Percentiles rank a stretch among this genome's conserved stretches.
These are phyloP conservation scores for Coniochaeta sp. DNA, from an alignment of 2,329 filamentous ascomycete genomes.

Conservation along the genomic window DNA sequence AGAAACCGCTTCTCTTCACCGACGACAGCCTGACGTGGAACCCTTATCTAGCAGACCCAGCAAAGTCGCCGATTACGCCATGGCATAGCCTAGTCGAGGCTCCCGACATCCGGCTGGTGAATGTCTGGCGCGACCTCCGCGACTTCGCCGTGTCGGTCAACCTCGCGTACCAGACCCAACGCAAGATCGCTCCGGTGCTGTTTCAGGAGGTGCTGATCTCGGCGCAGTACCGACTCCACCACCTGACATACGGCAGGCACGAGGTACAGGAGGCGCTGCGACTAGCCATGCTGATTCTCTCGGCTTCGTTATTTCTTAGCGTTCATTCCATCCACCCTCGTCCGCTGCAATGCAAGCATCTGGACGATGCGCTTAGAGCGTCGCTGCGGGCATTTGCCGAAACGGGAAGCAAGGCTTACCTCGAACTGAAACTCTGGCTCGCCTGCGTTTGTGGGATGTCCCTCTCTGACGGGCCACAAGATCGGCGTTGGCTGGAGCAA, in stretches of 20 bases:
- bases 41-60: neutral
- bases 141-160: neutral
- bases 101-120: conserved; percentile 1
- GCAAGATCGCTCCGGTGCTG: neutral
- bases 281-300: neutral
- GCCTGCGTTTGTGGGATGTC: neutral
- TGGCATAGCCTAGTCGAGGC: neutral
- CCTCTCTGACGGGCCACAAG: neutral
- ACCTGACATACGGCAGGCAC: neutral
- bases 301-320: neutral
- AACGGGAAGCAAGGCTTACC: neutral
- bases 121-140: neutral
- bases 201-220: neutral
- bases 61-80: neutral
- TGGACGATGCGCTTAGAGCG: neutral
- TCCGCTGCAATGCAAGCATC: neutral
- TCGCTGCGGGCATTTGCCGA: neutral
- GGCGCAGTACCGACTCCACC: neutral
- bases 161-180: conserved; percentile 1
- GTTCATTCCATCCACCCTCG: neutral
- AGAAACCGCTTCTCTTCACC: neutral
- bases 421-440: neutral
- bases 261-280: neutral
- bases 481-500: neutral
- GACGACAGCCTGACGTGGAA: neutral